Conservation (phyloP, 768 basidiomycete species). For the Lactarius sp. region DNA sequence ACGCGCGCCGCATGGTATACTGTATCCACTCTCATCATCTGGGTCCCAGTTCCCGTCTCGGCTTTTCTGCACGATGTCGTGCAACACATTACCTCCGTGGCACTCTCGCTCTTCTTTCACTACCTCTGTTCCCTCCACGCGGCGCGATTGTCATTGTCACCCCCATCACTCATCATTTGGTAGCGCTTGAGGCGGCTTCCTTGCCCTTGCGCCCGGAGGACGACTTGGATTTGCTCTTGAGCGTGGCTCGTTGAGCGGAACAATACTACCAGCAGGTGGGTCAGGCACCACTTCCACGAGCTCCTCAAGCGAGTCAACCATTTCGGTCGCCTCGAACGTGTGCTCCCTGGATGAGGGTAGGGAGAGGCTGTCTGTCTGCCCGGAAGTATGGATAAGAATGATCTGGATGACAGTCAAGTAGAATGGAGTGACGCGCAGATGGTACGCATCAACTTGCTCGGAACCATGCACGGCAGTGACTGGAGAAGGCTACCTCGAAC, state of each 20-base stretch:
- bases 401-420: not conserved
- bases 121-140: constrained; percentile 43
- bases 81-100: constrained; percentile 36
- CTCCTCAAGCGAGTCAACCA: constrained; percentile 92
- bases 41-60: constrained; percentile 40
- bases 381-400: not conserved
- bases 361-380: not conserved
- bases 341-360: constrained; percentile 61
- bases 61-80: constrained; percentile 16
- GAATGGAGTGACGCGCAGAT: constrained; percentile 59
- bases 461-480: constrained; percentile 74
- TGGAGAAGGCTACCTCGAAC: constrained; percentile 80
- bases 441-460: constrained; percentile 89
- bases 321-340: constrained; percentile 80
- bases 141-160: constrained; percentile 35
- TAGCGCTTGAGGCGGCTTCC: constrained; percentile 43
- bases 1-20: not conserved
- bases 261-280: constrained; percentile 77
- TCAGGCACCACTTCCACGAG: constrained; percentile 83
- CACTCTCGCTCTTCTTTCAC: constrained; percentile 44
- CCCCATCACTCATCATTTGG: constrained; percentile 29
- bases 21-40: constrained; percentile 28
- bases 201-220: constrained; percentile 56
- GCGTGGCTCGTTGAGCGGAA: constrained; percentile 61
- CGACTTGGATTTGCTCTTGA: constrained; percentile 45